phyloP scores from a whole-genome alignment of 2,329 filamentous ascomycete species.

The Sphaerulina vaccinii region DNA sequence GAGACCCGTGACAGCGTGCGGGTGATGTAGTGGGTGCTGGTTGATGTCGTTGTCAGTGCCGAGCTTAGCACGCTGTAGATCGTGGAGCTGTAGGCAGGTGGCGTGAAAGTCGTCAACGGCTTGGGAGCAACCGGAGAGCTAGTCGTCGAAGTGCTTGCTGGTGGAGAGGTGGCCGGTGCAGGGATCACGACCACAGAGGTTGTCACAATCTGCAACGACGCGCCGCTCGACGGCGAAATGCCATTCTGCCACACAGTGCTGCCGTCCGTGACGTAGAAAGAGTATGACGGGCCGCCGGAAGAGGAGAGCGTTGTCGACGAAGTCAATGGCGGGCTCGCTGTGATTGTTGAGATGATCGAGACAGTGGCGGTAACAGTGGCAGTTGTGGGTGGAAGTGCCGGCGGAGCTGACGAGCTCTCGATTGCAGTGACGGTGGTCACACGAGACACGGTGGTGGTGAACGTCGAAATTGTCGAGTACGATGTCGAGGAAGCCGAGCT shows the following conservation, averaged over 20 bases:
- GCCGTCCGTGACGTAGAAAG: slow-evolving; percentile 12
- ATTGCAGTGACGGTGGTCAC: slow-evolving; percentile 12
- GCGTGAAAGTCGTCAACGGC: slow-evolving; percentile 21
- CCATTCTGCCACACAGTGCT: slow-evolving; percentile 33
- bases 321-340: slow-evolving; percentile 1
- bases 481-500: slow-evolving; percentile 8
- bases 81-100: slow-evolving; percentile 32
- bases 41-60: slow-evolving; percentile 30
- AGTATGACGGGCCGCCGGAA: slow-evolving; percentile 10
- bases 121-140: slow-evolving; percentile 15
- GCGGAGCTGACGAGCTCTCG: background rate
- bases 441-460: slow-evolving; percentile 17
- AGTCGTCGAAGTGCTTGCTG: background rate
- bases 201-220: slow-evolving; percentile 26
- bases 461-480: slow-evolving; percentile 16
- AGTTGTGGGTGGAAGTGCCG: slow-evolving; percentile 2
- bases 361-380: slow-evolving; percentile 25
- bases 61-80: slow-evolving; percentile 27
- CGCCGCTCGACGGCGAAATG: slow-evolving; percentile 27
- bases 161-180: slow-evolving; percentile 5
- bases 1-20: slow-evolving; percentile 24
- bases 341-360: slow-evolving; percentile 2
- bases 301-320: slow-evolving; percentile 6
- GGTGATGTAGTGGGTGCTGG: slow-evolving; percentile 32
- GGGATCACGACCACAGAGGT: slow-evolving; percentile 26